Evolutionary conservation across 2,329 filamentous ascomycete species (phyloP), one percentile per base, ranked within the genome.

Genomic region (Cladosporium sphaerospermum): DNA sequence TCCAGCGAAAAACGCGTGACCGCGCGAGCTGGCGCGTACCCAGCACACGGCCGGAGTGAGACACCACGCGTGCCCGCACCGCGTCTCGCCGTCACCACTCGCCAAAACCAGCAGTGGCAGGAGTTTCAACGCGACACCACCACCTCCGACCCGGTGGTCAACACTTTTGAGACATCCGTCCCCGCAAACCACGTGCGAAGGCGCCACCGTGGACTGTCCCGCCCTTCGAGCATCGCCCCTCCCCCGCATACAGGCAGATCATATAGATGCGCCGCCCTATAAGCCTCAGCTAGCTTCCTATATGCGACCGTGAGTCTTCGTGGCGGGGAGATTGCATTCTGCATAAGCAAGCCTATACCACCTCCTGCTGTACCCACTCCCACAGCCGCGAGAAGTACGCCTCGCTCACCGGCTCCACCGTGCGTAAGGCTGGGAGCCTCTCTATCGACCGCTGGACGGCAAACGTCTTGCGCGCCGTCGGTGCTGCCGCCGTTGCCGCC

Each of bases 311-410:
- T 51, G 48, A 51, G 36, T 43, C 48, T 51, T 51, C 48, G 42
- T 51, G 48, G 48, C 48, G 42, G 48, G 48, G 48, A 51, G 39
- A 51, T 51, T 51, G 32, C 48, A 28, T 37, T 51, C 48, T 51
- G 48, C 48, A 51, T 51, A 39, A 39, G 48, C 40, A 51, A 51
- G 32, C 44, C 51, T 53, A 53, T 53, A 53, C 43, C 41, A 34
- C 46, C 52, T 61, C 61, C 39, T 56, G 52, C 43, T 59, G 56
- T 33, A 67, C 63, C 72, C 71, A 74, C 16, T 51, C 54, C 75
- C 74, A 76, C n/a, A 75, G 66, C 59, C 68, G 72, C 34, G 60
- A 58, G 6, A 75, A 67, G 54, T 77, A 70, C 41, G 58, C 69
- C 62, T 75, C 70, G 62, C 74, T 65, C 28, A 78, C 62, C 5